Evolutionary conservation across 192 early-diverging fungal genomes (phyloP).

Genomic region (Diversispora epigaea): DNA sequence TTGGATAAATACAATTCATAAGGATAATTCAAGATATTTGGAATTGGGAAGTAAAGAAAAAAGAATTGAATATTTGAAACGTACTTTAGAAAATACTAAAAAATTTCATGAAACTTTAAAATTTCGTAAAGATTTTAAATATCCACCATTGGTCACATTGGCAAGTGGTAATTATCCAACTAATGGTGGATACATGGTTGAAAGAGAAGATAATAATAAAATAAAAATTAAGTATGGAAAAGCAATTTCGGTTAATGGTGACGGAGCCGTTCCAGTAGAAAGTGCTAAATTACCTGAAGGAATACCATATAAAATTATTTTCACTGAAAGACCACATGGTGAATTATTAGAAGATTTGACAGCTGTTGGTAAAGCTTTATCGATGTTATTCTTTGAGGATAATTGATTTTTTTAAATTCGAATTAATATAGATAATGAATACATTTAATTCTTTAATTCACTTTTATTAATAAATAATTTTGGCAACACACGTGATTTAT

Average conservation of each 20-base stretch:
- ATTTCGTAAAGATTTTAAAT: background rate
- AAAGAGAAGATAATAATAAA: background rate
- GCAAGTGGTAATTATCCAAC: background rate
- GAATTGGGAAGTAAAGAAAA: constrained; percentile 20
- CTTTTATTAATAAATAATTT: too few relatives aligned
- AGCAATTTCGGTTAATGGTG: background rate
- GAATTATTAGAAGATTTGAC: constrained; percentile 22
- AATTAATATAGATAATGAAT: too few relatives aligned
- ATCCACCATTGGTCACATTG: constrained; percentile 14
- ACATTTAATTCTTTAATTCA: too few relatives aligned
- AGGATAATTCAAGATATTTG: constrained; percentile 2
- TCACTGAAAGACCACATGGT: background rate
- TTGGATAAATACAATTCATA: background rate
- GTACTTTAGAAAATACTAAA: constrained; percentile 12
- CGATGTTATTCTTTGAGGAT: too few relatives aligned
- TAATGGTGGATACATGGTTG: constrained; percentile 7
- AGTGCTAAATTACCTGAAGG: constrained; percentile 21
- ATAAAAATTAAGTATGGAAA: background rate
- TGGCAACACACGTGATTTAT: too few relatives aligned
- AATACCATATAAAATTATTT: constrained; percentile 8
- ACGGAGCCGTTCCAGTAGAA: constrained; percentile 10
- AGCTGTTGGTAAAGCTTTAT: constrained; percentile 15
- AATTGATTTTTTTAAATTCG: too few relatives aligned
- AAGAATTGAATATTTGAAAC: constrained; percentile 14
- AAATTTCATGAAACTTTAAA: constrained; percentile 16